Evolutionary conservation across 345 rosid genomes (phyloP).

Genomic region (Populus nigra): DNA sequence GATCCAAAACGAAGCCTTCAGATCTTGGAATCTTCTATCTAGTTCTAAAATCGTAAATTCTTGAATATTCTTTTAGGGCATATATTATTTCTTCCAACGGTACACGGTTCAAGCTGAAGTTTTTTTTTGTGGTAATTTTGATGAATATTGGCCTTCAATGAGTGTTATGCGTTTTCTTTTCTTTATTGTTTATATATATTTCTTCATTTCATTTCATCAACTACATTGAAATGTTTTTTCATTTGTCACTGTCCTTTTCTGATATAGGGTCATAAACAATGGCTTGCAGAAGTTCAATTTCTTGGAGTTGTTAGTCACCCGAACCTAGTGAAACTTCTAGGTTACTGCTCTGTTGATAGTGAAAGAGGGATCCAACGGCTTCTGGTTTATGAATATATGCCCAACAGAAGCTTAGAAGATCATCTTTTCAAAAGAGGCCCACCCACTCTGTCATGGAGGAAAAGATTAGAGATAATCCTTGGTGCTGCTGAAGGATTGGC

Average conservation of each 20-base stretch:
- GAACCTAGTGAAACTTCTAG: conserved; percentile 79
- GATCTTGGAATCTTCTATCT: background rate
- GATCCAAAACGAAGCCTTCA: background rate
- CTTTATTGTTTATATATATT: background rate
- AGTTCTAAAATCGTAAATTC: background rate
- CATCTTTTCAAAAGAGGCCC: conserved; percentile 54
- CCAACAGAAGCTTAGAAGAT: conserved; percentile 77
- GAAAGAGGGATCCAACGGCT: conserved; percentile 68
- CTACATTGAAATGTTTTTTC: conserved; percentile 1
- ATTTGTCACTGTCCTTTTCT: conserved; percentile 6
- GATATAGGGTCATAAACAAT: conserved; percentile 81
- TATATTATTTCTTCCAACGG: background rate
- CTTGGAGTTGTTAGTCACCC: conserved; percentile 83
- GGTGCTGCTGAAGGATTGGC: conserved; percentile 88
- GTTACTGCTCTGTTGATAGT: conserved; percentile 60
- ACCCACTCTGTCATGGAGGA: conserved; percentile 59
- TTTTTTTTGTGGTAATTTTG: background rate
- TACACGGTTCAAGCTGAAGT: background rate
- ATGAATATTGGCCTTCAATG: conserved; percentile 1
- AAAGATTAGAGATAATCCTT: conserved; percentile 74
- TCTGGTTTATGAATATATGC: conserved; percentile 78
- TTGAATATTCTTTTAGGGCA: background rate
- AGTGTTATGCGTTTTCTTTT: background rate
- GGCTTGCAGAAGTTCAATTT: conserved; percentile 86
- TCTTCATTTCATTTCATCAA: background rate